Evolutionary conservation across 2,329 filamentous ascomycete genomes (phyloP).

Genomic region (Cladosporium halotolerans): DNA sequence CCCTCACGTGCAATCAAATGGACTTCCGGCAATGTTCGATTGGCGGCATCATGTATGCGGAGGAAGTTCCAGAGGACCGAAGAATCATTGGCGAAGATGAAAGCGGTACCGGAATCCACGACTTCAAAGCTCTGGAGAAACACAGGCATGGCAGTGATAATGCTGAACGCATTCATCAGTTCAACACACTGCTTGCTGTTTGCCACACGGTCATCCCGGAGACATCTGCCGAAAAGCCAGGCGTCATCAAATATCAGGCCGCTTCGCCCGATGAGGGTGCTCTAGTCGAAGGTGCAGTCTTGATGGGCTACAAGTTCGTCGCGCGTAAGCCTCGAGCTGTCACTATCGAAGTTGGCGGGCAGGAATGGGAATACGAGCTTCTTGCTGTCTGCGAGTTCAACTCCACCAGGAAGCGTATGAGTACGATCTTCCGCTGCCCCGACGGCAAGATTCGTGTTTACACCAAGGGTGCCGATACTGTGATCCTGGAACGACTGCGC

Average conservation of each 20-base stretch:
- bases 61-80: conserved; percentile 85
- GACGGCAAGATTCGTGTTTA: conserved; percentile 93
- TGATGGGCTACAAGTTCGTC: conserved; percentile 81
- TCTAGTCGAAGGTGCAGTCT: conserved; percentile 83
- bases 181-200: conserved; percentile 76
- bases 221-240: conserved; percentile 66
- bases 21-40: conserved; percentile 96
- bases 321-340: conserved; percentile 86
- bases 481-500: conserved; percentile 85
- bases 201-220: conserved; percentile 98
- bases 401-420: conserved; percentile 95
- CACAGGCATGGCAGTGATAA: conserved; percentile 55
- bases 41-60: conserved; percentile 86
- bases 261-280: conserved; percentile 96
- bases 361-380: conserved; percentile 76
- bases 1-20: conserved; percentile 97
- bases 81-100: conserved; percentile 68
- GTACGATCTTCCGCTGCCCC: conserved; percentile 90
- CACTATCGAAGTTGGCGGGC: conserved; percentile 69
- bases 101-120: conserved; percentile 70
- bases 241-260: conserved; percentile 91
- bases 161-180: conserved; percentile 66
- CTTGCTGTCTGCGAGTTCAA: conserved; percentile 99
- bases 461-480: conserved; percentile 94
- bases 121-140: conserved; percentile 68